A percentile compares a stretch with the other conserved stretches of the same genome.
Evolutionary conservation across 2,329 filamentous ascomycete genomes (phyloP).

Genomic region (Leptographium radiaticola): DNA sequence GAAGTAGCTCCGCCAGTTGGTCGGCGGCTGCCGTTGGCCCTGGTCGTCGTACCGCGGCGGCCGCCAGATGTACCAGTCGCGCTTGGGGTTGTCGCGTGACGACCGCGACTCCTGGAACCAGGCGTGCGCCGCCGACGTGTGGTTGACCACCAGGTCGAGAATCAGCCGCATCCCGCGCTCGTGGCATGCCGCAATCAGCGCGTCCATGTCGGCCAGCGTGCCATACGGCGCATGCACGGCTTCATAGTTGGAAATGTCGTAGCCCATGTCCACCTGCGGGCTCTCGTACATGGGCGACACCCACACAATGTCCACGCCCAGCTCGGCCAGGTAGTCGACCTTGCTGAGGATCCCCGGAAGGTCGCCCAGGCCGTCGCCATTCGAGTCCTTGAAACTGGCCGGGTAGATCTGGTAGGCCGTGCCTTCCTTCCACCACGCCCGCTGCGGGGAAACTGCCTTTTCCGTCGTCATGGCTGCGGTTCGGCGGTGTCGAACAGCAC

Average conservation of each 20-base stretch:
- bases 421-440: conserved; percentile 13
- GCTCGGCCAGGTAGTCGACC: conserved; percentile 47
- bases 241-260: conserved; percentile 54
- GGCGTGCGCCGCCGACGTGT: conserved; percentile 57
- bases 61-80: conserved; percentile 37
- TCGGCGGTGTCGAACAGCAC: neutral
- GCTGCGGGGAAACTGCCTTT: neutral
- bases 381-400: conserved; percentile 43
- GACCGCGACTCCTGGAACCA: conserved; percentile 59
- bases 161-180: conserved; percentile 42
- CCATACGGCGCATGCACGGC: conserved; percentile 42
- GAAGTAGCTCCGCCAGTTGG: conserved; percentile 59
- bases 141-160: conserved; percentile 66
- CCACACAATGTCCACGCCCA: conserved; percentile 53
- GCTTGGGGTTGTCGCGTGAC: conserved; percentile 47
- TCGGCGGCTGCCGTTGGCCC: conserved; percentile 55
- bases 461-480: neutral
- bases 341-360: conserved; percentile 51
- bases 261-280: conserved; percentile 46
- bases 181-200: conserved; percentile 45
- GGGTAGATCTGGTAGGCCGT: conserved; percentile 31
- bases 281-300: conserved; percentile 36
- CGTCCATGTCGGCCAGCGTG: conserved; percentile 50
- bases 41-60: conserved; percentile 30
- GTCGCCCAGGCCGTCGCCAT: conserved; percentile 51